A percentile compares a stretch with the other conserved stretches of the same genome.
Conservation (phyloP, 2,329 filamentous ascomycete genomes). For the Xylariomycetidae sp. region DNA sequence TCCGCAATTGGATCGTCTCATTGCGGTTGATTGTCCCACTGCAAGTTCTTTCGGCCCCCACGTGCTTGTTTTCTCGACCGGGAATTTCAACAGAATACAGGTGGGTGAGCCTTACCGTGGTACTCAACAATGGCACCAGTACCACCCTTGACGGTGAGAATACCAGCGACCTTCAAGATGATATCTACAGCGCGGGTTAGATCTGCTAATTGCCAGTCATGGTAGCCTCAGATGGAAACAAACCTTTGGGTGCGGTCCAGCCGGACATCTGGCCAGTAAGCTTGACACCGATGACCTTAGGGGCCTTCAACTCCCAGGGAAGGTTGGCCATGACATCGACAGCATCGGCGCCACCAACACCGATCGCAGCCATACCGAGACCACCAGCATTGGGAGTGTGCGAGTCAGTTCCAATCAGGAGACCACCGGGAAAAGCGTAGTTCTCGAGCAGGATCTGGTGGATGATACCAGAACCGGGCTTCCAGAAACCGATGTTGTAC, state of each 20-base stretch:
- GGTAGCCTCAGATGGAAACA: too few relatives aligned
- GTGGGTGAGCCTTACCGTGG: too few relatives aligned
- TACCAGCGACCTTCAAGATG: constrained; percentile 94
- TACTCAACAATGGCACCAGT: constrained; percentile 88
- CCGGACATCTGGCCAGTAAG: constrained; percentile 83
- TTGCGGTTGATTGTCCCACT: too few relatives aligned
- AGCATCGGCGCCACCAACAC: constrained; percentile 96
- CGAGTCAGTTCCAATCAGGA: constrained; percentile 95
- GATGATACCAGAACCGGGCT: constrained; percentile 96
- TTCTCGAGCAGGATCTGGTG: constrained; percentile 98
- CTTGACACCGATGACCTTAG: constrained; percentile 93
- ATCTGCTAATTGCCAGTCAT: constrained; percentile 29
- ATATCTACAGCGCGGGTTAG: constrained; percentile 56
- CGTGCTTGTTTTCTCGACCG: too few relatives aligned
- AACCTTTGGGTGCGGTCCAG: constrained; percentile 93
- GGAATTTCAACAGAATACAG: neutral
- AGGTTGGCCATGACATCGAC: constrained; percentile 80
- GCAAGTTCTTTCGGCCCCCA: too few relatives aligned
- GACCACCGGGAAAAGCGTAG: constrained; percentile 97
- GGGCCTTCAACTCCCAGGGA: constrained; percentile 97
- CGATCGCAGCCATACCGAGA: constrained; percentile 90
- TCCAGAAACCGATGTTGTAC: constrained; percentile 99
- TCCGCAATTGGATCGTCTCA: too few relatives aligned
- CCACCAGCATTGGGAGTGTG: constrained; percentile 97
- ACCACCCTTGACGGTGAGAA: constrained; percentile 95